Base-by-base conservation (phyloP, 768 basidiomycete genomes). In the Boletus subcaerulescens region DNA sequence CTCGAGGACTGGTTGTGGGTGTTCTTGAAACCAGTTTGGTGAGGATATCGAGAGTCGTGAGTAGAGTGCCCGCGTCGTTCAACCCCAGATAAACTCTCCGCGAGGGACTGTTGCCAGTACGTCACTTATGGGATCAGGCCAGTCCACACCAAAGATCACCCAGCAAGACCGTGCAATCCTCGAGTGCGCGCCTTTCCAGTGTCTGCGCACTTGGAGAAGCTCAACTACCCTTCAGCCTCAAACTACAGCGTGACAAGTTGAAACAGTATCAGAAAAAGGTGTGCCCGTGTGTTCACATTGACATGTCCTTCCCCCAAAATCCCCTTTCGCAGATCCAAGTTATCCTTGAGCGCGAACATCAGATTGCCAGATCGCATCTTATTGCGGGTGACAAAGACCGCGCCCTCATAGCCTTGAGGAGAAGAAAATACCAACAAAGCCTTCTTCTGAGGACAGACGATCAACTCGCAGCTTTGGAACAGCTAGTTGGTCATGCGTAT, bases 261-360 rank as follows among this genome's bases (percentile, higher is more conserved):
- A 89, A 83, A 69, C 91, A 95, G 69, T 99, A 98, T 67, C 97
- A 96, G 81, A 92, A 86, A 77, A 88, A 88, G 81, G 96, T 91
- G 53, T 29, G 78, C 44, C 42, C 17, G 22, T 24, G 33, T 20
- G 31, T 40, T 29, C 47, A 20, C 54, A 24, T 15, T 44, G 39
- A 20, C 40, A 11, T 31, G 36, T 39, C 43, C 42, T 22, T 48
- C 40, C 14, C 29, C 26, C 44, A 50, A 48, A 17, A 22, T 7
- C 36, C 15, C 18, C 38, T 48, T 31, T 13, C 8, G 51, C 55
- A 98, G 96, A 87, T 98, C 57, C 91, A 98, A 78, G 77, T 75
- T 35, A 76, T 98, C 20, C 80, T 98, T 48, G 87, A 91, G 53
- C 80, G 92, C 36, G 97, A 99, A 71, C 85, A 91, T 62, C 85